Base-by-base conservation (phyloP, 2,329 filamentous ascomycete species). In the Aspergillus neoniger region DNA sequence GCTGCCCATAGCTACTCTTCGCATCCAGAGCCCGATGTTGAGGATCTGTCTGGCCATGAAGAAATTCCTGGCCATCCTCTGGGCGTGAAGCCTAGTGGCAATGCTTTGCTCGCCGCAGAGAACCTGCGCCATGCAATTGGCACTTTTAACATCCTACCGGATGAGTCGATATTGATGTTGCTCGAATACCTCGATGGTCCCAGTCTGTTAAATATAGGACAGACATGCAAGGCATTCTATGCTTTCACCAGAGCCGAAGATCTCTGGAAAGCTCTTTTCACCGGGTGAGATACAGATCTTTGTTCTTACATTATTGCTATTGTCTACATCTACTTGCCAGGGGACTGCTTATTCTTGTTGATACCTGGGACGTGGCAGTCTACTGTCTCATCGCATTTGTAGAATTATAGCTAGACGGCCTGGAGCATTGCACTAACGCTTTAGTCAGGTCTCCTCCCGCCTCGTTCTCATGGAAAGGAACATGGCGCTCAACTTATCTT, bases 221-320 rank as follows among this genome's bases (percentile, higher is more conserved):
- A 85, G 58, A 90, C 92, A 5, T 96, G 93, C 81, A 91, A 88
- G 74, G 92, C 91, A 56, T 79, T 98, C 15, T 94, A 92, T 81
- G 93, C 92, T 1, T 96, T 94, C 73, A 90, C 89, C 57, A 83
- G 88, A 53, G 86, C 86, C 51, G 94, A 97, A 65, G 94, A 98
- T 69, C 75, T 97, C 38, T 98, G 94, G 94, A 93, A 95, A 76
- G 77, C 87, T 17, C 76, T 96, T 19, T 96, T 94, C 70, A 83
- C 96, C 65, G 85, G 87, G 92, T 96, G 87, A 86, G 91, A 87
- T 60, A 55, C 58, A 52, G 49, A 57, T 53, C 49, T 32, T 21
- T 52, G 30, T 55, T 54, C 32, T 36, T 36, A 36, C 32, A 36
- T 39, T 14, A 12, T 50, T 55, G 21, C 14, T 6, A 14, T 19